Base-by-base conservation (phyloP, 2,329 filamentous ascomycete species). In the Alternaria sp. region DNA sequence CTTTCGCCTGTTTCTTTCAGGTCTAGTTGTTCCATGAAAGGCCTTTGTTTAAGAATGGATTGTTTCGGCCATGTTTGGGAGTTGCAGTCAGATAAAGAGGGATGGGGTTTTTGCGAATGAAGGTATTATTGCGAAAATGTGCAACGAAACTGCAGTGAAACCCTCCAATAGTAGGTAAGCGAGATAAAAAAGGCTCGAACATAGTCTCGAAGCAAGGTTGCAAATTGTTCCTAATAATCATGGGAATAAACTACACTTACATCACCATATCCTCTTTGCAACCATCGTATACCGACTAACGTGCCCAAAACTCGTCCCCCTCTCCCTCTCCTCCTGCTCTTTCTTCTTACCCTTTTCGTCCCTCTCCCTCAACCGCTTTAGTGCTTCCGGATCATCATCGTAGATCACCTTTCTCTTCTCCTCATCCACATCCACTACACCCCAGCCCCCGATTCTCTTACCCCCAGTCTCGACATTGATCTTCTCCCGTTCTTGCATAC, bases 191-290 rank as follows among this genome's bases (percentile, higher is more conserved):
- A 48, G 7, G 8, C 6, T 11, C 2, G 44, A 33, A n/a, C 17
- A 26, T 31, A 26, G 29, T 34, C 21, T n/a, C 3, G 13, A 48
- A 17, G 11, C 0, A 21, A 24, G 6, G 0, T 8, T 31, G 14
- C 2, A 28, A 46, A 33, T 5, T 23, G 13, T 17, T 37, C n/a
- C 11, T 33, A 14, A 24, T 33, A 8, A 41, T 52, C 17, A 33
- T 23, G 4, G 10, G 17, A 34, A 29, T 13, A 5, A 41, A 14
- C 17, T 10, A 28, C 6, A 11, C n/a, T 11, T 11, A 26, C 17
- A 46, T 70, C 79, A 98, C 95, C 95, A 99, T 69, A 99, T 99
- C 74, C 95, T 85, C 84, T 97, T 98, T 0, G 92, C 92, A 69
- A 93, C 89, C 95, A 98, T 97, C 74, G 93, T 92, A 80, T 97